A percentile compares a stretch with the other conserved stretches of the same genome.
phyloP scores from a whole-genome alignment of 164 flowering plant species.

The Sedum album region DNA sequence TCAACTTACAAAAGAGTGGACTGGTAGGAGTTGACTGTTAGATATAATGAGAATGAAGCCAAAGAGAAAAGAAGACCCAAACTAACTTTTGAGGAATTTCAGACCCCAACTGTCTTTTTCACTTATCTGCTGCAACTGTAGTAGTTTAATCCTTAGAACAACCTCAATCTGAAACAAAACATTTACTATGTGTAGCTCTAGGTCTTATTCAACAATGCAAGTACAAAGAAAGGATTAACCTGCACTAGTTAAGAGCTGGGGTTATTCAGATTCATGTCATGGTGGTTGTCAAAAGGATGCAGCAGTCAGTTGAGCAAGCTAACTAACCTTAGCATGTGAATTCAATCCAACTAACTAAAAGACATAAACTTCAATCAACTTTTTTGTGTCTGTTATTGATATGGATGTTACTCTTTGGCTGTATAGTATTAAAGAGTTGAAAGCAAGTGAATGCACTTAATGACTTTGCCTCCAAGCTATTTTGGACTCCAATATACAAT shows the following conservation, averaged over 20 bases:
- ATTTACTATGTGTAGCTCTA: too few relatives aligned
- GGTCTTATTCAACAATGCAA: background rate
- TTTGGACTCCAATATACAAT: background rate
- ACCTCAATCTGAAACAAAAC: background rate
- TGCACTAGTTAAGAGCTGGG: background rate
- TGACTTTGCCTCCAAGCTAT: conserved; percentile 34
- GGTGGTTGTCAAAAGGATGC: background rate
- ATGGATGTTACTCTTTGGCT: conserved; percentile 15
- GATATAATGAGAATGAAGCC: conserved; percentile 25
- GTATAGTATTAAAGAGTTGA: conserved; percentile 25
- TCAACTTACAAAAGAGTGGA: background rate
- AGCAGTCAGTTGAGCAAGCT: conserved; percentile 3
- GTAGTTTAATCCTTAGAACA: background rate
- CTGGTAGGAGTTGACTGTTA: conserved; percentile 86
- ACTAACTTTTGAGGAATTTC: conserved; percentile 1
- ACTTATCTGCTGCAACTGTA: background rate
- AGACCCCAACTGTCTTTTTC: background rate
- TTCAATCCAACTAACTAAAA: conserved; percentile 1
- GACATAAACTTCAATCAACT: conserved; percentile 1
- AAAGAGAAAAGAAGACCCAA: conserved; percentile 2
- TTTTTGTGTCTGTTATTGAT: conserved; percentile 1
- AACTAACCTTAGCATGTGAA: background rate
- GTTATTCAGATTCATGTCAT: background rate
- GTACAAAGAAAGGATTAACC: background rate
- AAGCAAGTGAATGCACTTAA: conserved; percentile 42